Evolutionary conservation across 2,329 filamentous ascomycete species (phyloP), one percentile per base, ranked within the genome.

Genomic region (Claviceps monticola): DNA sequence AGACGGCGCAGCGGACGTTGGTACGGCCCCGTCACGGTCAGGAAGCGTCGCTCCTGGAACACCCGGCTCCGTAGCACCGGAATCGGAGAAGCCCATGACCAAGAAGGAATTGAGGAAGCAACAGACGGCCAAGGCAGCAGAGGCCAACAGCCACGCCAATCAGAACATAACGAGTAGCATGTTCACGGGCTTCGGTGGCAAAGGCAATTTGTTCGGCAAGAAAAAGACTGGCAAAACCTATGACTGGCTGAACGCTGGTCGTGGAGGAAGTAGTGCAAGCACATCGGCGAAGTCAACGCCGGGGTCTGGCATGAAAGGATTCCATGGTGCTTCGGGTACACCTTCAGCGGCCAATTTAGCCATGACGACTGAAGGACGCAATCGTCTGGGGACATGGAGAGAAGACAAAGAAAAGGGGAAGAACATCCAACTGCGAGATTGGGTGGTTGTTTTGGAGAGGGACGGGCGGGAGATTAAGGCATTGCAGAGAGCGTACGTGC

Each of bases 91-190:
- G 65, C 75, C 81, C 3, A 75, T 87, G 49, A 86, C 84, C 4
- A 96, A 96, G 74, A 96, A 96, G 70, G 89, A 95, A 65, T 75
- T 74, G 55, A 80, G 84, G 63, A 88, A 84, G 66, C 85, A 83
- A 56, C 76, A 84, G 58, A 79, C 82, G n/a, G 83, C 88, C 54
- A 87, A 86, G 59, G 78, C 83, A 21, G 85, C 82, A 0, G 88
- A 94, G 61, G 84, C 84, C 17, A 83, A 83, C 53, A 86, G 84
- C 57, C 88, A 91, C 57, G 81, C 83, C 21, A 86, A 84, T 56
- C 88, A 91, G 26, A 95, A 96, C 63, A 76, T 82, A 51, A 95
- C 90, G 0, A 87, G 87, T 51, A 82, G 80, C 56, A 79, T 88
- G 71, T 87, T 87, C 55, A 70, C 73, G 0, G 74, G 77, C 1